Conservation (phyloP, 768 basidiomycete genomes). For the Lanmaoa rubissima region DNA sequence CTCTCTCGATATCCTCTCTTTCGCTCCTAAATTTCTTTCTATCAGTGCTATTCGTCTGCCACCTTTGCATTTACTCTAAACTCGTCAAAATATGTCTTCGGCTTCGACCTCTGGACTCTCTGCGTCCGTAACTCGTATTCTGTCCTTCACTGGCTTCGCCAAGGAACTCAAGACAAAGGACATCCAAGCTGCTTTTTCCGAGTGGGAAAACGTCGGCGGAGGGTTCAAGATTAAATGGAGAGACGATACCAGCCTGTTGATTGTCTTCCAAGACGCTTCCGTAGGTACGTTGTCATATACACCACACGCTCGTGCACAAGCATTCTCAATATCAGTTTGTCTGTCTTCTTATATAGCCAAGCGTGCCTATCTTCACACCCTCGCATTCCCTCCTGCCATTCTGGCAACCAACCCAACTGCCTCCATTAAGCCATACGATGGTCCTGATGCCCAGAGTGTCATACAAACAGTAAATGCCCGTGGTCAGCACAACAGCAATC, state of each 20-base stretch:
- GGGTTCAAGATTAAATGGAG: conserved; percentile 99
- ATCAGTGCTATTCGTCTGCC: conserved; percentile 3
- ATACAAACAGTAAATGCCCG: conserved; percentile 83
- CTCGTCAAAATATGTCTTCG: conserved; percentile 46
- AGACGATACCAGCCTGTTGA: conserved; percentile 92
- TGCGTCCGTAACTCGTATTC: conserved; percentile 94
- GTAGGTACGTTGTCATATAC: conserved; percentile 62
- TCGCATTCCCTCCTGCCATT: conserved; percentile 77
- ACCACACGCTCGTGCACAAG: neutral
- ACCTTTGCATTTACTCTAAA: conserved; percentile 7
- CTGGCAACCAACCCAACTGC: conserved; percentile 55
- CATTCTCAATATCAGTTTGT: neutral
- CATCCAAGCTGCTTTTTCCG: conserved; percentile 86
- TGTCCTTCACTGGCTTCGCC: conserved; percentile 88
- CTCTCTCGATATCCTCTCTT: conserved; percentile 17
- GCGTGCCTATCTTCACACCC: conserved; percentile 71
- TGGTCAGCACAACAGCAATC: conserved; percentile 55
- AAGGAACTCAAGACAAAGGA: conserved; percentile 98
- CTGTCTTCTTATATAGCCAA: conserved; percentile 19
- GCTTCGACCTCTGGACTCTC: conserved; percentile 79
- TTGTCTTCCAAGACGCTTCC: conserved; percentile 90
- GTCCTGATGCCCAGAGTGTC: conserved; percentile 84
- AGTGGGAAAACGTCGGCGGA: conserved; percentile 82
- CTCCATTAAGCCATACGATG: conserved; percentile 88
- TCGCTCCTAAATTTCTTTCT: neutral